A percentile compares a stretch with the other conserved stretches of the same genome.
Evolutionary conservation across 257 asterid genomes (phyloP).

Genomic region (Prunella vulgaris): DNA sequence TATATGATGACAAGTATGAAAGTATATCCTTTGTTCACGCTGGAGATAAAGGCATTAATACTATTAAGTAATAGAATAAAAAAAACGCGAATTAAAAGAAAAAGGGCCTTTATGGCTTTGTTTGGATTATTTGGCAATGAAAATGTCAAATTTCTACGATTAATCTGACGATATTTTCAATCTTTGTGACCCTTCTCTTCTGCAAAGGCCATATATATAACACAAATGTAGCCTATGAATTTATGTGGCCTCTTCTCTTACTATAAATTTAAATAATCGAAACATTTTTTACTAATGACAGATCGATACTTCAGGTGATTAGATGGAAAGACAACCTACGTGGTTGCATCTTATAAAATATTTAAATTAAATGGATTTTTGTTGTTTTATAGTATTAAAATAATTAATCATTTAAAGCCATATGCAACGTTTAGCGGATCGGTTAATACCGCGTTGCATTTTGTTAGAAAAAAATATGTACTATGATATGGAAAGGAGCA

Average conservation of each 20-base stretch:
- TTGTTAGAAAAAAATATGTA: too few relatives aligned
- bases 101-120: constrained; percentile 7
- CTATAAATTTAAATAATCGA: not conserved
- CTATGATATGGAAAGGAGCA: too few relatives aligned
- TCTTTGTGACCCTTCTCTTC: constrained; percentile 17
- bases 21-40: constrained; percentile 10
- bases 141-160: not conserved
- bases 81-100: not conserved
- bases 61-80: not conserved
- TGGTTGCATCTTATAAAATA: too few relatives aligned
- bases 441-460: too few relatives aligned
- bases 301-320: not conserved
- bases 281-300: not conserved
- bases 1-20: not conserved
- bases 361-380: too few relatives aligned
- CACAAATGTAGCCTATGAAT: not conserved
- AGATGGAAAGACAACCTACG: not conserved
- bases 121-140: constrained; percentile 8
- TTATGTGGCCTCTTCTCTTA: not conserved
- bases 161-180: constrained; percentile 7
- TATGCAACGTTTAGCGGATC: too few relatives aligned
- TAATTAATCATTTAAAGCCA: too few relatives aligned
- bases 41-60: constrained; percentile 5
- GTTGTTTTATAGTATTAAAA: too few relatives aligned
- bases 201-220: constrained; percentile 26